Percentiles rank a stretch among this genome's conserved stretches.
phyloP scores from a whole-genome alignment of 345 rosid genomes.

The Sonneratia alba region DNA sequence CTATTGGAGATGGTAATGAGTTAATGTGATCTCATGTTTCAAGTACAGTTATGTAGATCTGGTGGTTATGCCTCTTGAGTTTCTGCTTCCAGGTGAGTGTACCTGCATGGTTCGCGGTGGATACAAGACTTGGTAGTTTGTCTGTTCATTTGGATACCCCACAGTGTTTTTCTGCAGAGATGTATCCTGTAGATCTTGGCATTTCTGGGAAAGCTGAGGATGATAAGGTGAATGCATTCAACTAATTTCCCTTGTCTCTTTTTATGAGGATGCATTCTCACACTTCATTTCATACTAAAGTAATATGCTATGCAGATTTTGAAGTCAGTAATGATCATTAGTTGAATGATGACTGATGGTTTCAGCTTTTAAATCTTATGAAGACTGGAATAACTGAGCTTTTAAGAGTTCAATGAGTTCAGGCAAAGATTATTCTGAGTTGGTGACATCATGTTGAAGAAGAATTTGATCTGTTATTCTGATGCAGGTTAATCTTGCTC shows the following conservation, averaged over 20 bases:
- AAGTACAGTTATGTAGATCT: not conserved
- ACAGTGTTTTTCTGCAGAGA: constrained; percentile 97
- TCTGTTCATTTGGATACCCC: constrained; percentile 94
- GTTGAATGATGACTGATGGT: not conserved
- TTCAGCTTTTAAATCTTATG: not conserved
- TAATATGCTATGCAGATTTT: not conserved
- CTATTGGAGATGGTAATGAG: constrained; percentile 79
- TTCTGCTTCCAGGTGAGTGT: constrained; percentile 63
- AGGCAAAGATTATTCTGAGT: not conserved
- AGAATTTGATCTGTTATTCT: not conserved
- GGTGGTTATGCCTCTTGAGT: constrained; percentile 14
- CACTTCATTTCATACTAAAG: not conserved
- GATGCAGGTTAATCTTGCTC: constrained; percentile 83
- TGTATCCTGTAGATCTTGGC: constrained; percentile 94
- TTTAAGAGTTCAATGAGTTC: not conserved
- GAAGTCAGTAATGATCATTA: not conserved
- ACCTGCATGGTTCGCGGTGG: constrained; percentile 97
- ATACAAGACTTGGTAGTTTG: constrained; percentile 90
- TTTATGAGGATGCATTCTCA: not conserved
- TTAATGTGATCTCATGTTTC: not conserved
- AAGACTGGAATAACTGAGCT: not conserved
- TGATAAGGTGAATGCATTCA: constrained; percentile 58
- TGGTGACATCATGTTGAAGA: not conserved
- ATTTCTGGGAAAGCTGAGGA: constrained; percentile 92
- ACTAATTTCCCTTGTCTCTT: not conserved